Evolutionary conservation across 2,329 filamentous ascomycete genomes (phyloP).

Genomic region (Onygenales sp.): DNA sequence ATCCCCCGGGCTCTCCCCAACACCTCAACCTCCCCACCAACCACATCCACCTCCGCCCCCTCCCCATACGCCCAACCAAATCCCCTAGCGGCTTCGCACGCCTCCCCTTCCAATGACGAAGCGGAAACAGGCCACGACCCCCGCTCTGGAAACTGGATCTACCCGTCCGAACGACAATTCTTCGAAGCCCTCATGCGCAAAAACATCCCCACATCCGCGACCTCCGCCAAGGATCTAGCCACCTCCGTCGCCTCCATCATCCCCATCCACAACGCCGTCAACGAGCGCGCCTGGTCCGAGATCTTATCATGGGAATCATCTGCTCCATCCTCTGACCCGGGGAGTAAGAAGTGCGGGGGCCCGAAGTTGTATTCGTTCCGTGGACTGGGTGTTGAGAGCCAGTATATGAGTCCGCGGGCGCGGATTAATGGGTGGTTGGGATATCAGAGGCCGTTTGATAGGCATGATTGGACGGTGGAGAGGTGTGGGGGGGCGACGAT

Average conservation of each 20-base stretch:
- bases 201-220: slow-evolving; percentile 51
- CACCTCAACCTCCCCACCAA: slow-evolving; percentile 9
- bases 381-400: slow-evolving; percentile 46
- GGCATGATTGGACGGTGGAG: slow-evolving; percentile 96
- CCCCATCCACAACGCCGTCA: slow-evolving; percentile 96
- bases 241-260: slow-evolving; percentile 85
- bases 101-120: slow-evolving; percentile 61
- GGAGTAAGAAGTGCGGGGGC: slow-evolving; percentile 59
- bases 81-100: slow-evolving; percentile 20
- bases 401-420: slow-evolving; percentile 67
- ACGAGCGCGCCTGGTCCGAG: slow-evolving; percentile 90
- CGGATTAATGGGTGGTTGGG: slow-evolving; percentile 73
- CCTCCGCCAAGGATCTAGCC: slow-evolving; percentile 36
- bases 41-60: slow-evolving; percentile 12
- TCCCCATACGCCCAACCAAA: slow-evolving; percentile 22
- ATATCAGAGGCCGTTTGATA: slow-evolving; percentile 87
- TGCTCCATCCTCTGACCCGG: slow-evolving; percentile 45
- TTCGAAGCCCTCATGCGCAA: slow-evolving; percentile 96
- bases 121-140: slow-evolving; percentile 63
- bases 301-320: slow-evolving; percentile 82
- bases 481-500: slow-evolving; percentile 65
- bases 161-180: slow-evolving; percentile 94
- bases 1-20: slow-evolving; percentile 57
- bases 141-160: slow-evolving; percentile 82
- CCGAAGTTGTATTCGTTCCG: slow-evolving; percentile 77